Evolutionary conservation across 805 yeast genomes (phyloP).

Genomic region (Hagleromyces aurorensis): DNA sequence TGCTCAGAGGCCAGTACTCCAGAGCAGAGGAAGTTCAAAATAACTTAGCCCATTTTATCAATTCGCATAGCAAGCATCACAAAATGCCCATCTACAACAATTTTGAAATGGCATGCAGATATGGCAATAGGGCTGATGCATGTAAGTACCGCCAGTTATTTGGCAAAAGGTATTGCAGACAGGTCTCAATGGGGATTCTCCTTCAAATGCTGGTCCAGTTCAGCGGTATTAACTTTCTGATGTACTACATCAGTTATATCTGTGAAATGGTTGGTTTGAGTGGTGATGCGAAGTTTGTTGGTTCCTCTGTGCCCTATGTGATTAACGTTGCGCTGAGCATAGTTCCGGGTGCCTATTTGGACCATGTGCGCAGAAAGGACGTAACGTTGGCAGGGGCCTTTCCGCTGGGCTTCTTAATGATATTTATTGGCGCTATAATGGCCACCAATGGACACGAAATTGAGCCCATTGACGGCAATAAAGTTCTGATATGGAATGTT

Average conservation of each 20-base stretch:
- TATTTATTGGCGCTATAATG: slow-evolving; percentile 33
- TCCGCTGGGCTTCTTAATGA: slow-evolving; percentile 32
- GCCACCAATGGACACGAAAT: slow-evolving; percentile 30
- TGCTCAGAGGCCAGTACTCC: slow-evolving; percentile 29
- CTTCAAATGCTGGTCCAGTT: slow-evolving; percentile 39
- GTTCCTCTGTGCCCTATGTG: slow-evolving; percentile 36
- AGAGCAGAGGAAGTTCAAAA: slow-evolving; percentile 32
- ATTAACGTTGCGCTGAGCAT: slow-evolving; percentile 36
- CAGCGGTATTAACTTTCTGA: slow-evolving; percentile 37
- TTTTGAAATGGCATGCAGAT: slow-evolving; percentile 13
- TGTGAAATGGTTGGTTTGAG: slow-evolving; percentile 42
- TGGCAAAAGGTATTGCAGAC: slow-evolving; percentile 28
- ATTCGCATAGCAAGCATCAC: slow-evolving; percentile 5
- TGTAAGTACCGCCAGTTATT: slow-evolving; percentile 27
- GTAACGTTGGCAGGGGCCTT: slow-evolving; percentile 37
- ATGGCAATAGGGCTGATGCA: slow-evolving; percentile 9
- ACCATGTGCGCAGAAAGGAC: slow-evolving; percentile 41
- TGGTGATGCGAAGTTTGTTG: slow-evolving; percentile 27
- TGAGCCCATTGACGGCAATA: slow-evolving; percentile 29
- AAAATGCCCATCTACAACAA: slow-evolving; percentile 7
- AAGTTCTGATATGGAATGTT: slow-evolving; percentile 32
- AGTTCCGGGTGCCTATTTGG: slow-evolving; percentile 38
- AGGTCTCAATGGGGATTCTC: slow-evolving; percentile 32
- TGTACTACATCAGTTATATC: slow-evolving; percentile 38
- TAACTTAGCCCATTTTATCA: slow-evolving; percentile 25